phyloP scores from a whole-genome alignment of 495 filamentous ascomycete genomes.

The Penicillium pulvis region DNA sequence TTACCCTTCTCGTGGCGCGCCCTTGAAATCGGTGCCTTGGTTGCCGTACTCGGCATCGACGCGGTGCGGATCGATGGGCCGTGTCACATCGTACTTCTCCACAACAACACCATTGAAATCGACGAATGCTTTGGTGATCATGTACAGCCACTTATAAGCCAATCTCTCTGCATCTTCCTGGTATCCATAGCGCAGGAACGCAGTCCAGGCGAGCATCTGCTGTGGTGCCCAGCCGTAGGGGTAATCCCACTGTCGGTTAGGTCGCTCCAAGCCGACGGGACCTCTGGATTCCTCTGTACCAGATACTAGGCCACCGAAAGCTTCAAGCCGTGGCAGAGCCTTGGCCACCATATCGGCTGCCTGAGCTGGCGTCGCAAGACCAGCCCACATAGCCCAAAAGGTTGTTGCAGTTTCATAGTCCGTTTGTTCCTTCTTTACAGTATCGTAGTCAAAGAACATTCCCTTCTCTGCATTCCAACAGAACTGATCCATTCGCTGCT shows the following conservation, averaged over 20 bases:
- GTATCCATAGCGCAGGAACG: constrained; percentile 86
- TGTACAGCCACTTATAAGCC: constrained; percentile 93
- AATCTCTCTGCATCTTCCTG: constrained; percentile 83
- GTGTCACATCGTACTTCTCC: constrained; percentile 97
- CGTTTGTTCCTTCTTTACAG: constrained; percentile 71
- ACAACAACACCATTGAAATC: constrained; percentile 98
- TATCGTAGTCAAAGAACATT: constrained; percentile 98
- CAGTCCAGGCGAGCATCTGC: constrained; percentile 97
- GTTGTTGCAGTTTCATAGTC: constrained; percentile 86
- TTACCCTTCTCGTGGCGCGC: constrained; percentile 93
- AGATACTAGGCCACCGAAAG: constrained; percentile 82
- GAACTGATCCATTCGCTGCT: constrained; percentile 80
- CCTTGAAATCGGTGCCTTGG: constrained; percentile 90
- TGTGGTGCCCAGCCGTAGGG: constrained; percentile 98
- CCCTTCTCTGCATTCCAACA: constrained; percentile 88
- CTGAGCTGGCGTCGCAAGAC: constrained; percentile 75
- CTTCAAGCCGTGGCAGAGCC: constrained; percentile 83
- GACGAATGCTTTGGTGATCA: constrained; percentile 95
- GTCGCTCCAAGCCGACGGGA: constrained; percentile 72
- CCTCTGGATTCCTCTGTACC: constrained; percentile 87
- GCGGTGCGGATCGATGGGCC: constrained; percentile 82
- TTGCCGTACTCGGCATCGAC: constrained; percentile 98
- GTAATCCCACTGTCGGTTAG: constrained; percentile 97
- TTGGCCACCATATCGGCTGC: constrained; percentile 73
- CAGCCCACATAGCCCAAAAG: constrained; percentile 97